Evolutionary conservation across 1,139 yeast species (phyloP), one percentile per base, ranked within the genome.

Genomic region (Candida sp.): DNA sequence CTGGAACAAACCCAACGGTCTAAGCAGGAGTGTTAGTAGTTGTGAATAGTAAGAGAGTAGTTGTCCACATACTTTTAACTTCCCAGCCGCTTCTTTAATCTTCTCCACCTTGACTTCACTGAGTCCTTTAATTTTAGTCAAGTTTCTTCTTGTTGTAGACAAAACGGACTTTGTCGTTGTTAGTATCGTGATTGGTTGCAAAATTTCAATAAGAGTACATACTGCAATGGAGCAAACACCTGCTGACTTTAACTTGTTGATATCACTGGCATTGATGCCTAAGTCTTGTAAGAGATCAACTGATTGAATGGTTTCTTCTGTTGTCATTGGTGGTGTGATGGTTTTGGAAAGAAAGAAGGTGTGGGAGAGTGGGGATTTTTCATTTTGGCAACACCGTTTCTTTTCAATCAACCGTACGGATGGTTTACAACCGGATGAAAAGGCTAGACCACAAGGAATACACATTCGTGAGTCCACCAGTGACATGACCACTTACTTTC

Each of bases 31-130:
- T 17, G 17, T 17, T 17, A 17, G 17, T 17, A 17, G 17, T 17
- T 17, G 17, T 17, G 17, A 17, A 17, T 17, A 17, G 17, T 17
- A 17, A 17, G 17, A 17, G 17, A 17, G 17, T 17, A 17, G 17
- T 17, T 17, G 17, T 17, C 17, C 17, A 54, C 64, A 30, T 57
- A 61, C 65, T 55, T 58, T 59, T 25, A 84, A 62, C 57, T 81
- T 83, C 9, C 77, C 72, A 0, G 86, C 85, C 1, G 86, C 86
- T 54, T 84, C 88, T 60, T 84, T 84, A 51, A 84, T 80, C 62
- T 83, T 84, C 42, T 83, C 87, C 11, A 83, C 86, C 58, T 84
- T 84, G 12, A 78, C 76, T 54, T 81, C 88, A 58, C 85, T 78
- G 39, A 83, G 62, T 0, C 86, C 86, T 57, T 80, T 80, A 46